These are phyloP conservation scores for Penicillium sp. DNA, from an alignment of 2,329 filamentous ascomycete species.

Conservation along the genomic window DNA sequence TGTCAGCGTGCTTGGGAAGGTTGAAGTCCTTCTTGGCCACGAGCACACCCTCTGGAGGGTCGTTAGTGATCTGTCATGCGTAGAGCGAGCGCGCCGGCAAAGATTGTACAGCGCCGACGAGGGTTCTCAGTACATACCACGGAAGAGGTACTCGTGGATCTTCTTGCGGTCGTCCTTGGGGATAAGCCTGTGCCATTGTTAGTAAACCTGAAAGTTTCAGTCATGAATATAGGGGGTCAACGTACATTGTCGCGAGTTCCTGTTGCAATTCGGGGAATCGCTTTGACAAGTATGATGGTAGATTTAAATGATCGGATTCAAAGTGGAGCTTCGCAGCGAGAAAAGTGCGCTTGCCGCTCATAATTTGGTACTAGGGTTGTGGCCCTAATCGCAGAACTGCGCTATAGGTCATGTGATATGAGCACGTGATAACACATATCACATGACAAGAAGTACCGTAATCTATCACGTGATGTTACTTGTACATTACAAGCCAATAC, in stretches of 20 bases:
- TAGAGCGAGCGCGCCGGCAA: constrained; percentile 2
- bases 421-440: neutral
- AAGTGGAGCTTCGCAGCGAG: constrained; percentile 36
- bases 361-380: constrained; percentile 34
- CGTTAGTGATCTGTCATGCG: constrained; percentile 14
- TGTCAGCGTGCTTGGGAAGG: constrained; percentile 94
- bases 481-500: too few species aligned
- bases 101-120: constrained; percentile 15
- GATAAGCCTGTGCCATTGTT: constrained; percentile 72
- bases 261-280: constrained; percentile 56
- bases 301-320: constrained; percentile 38
- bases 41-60: constrained; percentile 69
- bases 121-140: constrained; percentile 58
- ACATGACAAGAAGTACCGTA: neutral
- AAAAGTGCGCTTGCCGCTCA: constrained; percentile 39
- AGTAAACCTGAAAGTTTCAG: constrained; percentile 10
- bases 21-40: constrained; percentile 99
- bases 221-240: constrained; percentile 3
- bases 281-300: constrained; percentile 48
- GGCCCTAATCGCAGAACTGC: constrained; percentile 27
- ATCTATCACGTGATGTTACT: too few species aligned
- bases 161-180: constrained; percentile 99
- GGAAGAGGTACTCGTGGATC: constrained; percentile 99
- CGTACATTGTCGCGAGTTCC: constrained; percentile 58
- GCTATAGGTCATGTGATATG: constrained; percentile 7